Evolutionary conservation across 176 grass and related monocot genomes (phyloP), one percentile per base, ranked within the genome.

Genomic region (Eleusine coracana): DNA sequence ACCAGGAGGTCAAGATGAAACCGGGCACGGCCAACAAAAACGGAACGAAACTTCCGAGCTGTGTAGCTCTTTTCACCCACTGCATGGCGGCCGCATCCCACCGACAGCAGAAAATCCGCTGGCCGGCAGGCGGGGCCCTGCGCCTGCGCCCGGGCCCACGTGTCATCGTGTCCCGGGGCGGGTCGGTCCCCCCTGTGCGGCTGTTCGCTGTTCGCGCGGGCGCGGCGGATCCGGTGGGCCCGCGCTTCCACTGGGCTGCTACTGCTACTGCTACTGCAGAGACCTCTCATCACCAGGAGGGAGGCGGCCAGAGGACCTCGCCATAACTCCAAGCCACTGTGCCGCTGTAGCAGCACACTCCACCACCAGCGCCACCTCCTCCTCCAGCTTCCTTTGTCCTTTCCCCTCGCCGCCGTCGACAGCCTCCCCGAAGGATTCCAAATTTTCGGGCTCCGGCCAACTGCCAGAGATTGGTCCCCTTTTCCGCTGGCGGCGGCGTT

Each of bases 311-410:
- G 45, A 42, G 55, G 73, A 59, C 56, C 54, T 90, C 84, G 41
- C 80, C 88, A 79, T 83, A 87, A 80, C 83, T 87, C 79, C 84
- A 56, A 70, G 50, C 80, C 51, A 83, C 84, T 80, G 84, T 68
- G 84, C 40, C 60, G 67, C 83, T 82, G 72, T 68, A 82, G 66
- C 71, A 80, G 46, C 42, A 52, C 65, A 48, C 71, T 6, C 71
- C 82, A 5, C 81, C 67, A 1, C 76, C 74, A 12, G 66, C 66
- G 1, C 66, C 48, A 3, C 17, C 14, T 2, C 16, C 15, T 3
- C 29, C 55, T 1, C 25, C 25, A 25, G 7, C 68, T 39, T 51
- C 49, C 15, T 14, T 5, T 51, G 2, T 8, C 11, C 15, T 18
- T 5, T 3, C 50, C 1, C 64, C 20, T 5, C 62, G n/a, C 70